Evolutionary conservation across 2,329 filamentous ascomycete genomes (phyloP).

Genomic region (Xylariaceae sp.): DNA sequence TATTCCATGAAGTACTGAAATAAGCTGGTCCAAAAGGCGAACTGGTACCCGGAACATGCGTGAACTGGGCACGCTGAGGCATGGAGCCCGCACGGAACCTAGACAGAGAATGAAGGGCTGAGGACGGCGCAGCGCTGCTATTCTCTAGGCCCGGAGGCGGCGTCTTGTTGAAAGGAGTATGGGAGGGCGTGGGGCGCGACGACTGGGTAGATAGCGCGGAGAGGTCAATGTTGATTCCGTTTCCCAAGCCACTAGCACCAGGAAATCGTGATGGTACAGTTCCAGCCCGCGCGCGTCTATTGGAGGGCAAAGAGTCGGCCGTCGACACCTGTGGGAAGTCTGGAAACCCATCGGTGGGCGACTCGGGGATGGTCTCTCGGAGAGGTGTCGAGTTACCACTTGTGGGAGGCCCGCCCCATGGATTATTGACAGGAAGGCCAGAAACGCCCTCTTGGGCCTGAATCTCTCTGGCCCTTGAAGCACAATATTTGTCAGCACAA

Average conservation of each 20-base stretch:
- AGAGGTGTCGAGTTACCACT: constrained; percentile 95
- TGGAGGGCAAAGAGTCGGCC: constrained; percentile 59
- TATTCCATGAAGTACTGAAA: constrained; percentile 77
- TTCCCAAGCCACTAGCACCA: constrained; percentile 62
- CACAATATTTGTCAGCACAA: constrained; percentile 14
- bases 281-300: constrained; percentile 80
- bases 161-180: constrained; percentile 80
- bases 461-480: constrained; percentile 78
- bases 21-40: constrained; percentile 83
- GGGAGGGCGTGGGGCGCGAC: constrained; percentile 81
- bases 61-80: constrained; percentile 76
- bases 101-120: constrained; percentile 73
- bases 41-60: constrained; percentile 46
- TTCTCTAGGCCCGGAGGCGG: constrained; percentile 49
- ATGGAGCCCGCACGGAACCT: constrained; percentile 87
- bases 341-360: constrained; percentile 90
- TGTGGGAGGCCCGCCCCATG: constrained; percentile 93
- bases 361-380: constrained; percentile 95
- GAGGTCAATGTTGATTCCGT: constrained; percentile 48
- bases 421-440: constrained; percentile 56
- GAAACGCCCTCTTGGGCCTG: constrained; percentile 89
- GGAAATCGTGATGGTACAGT: constrained; percentile 96
- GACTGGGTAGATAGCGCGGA: constrained; percentile 74
- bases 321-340: constrained; percentile 73
- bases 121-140: constrained; percentile 49